Evolutionary conservation across 73 alveolate genomes (phyloP), one percentile per base, ranked within the genome.

Genomic region (Paraurostyla sp.): DNA sequence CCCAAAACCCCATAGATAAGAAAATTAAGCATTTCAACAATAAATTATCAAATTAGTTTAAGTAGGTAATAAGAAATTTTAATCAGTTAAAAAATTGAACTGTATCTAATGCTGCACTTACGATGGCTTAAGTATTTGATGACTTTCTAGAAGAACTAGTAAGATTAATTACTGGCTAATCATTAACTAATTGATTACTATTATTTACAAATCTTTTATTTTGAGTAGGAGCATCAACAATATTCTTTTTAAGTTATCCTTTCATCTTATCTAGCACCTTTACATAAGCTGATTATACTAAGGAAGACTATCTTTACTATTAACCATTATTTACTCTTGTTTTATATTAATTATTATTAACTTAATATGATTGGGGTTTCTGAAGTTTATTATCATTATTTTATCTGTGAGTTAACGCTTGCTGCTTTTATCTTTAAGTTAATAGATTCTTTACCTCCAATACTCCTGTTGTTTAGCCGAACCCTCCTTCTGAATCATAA

Each of bases 221-320:
- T 52, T 52, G 22, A 23, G 25, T 29, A 43, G 71, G 6, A 9
- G 15, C 18, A 11, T 43, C 51, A 46, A 22, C 11, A 18, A 3
- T 49, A 7, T 35, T 49, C 45, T 78, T 78, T 32, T 54, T 36
- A 16, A 78, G 89, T 78, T 78, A 42, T 2, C 78, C 41, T 52
- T 78, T 78, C 89, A 78, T 78, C 40, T 54, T 78, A 51, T 78
- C 89, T 29, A 78, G 41, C 9, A 78, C 89, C 50, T 51, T 27
- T 7, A 51, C 36, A 78, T 78, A 78, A 35, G 89, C 69, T 32
- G 89, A 78, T 52, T 73, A 9, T 11, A 20, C 46, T 4, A 36
- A 9, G 35, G 1, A 9, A 49, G n/a, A n/a, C n/a, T 7, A 45
- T 46, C 18, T 7, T 52, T 78, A 78, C 4, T 0, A 36, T 23